Conservation (phyloP, 176 grass and related monocot genomes). For the Cymbopogon citratus region DNA sequence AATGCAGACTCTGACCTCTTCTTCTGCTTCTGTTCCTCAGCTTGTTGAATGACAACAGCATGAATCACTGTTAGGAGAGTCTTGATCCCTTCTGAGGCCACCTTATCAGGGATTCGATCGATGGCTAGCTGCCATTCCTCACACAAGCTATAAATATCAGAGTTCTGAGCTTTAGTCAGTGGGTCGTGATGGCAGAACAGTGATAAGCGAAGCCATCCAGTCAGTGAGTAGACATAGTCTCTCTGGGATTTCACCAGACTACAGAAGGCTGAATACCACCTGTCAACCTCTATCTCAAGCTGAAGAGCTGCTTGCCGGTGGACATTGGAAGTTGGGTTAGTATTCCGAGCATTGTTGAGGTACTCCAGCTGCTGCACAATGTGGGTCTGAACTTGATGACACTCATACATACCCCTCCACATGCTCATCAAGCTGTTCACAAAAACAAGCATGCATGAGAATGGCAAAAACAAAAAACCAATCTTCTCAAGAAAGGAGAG, state of each 20-base stretch:
- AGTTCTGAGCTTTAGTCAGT: slow-evolving; percentile 52
- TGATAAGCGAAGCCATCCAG: slow-evolving; percentile 91
- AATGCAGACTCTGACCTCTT: slow-evolving; percentile 71
- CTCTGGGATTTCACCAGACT: slow-evolving; percentile 81
- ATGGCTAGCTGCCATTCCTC: slow-evolving; percentile 97
- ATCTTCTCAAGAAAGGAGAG: slow-evolving; percentile 3
- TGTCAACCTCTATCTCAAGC: slow-evolving; percentile 86
- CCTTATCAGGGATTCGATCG: slow-evolving; percentile 87
- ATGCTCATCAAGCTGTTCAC: slow-evolving; percentile 83
- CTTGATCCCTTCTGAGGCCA: slow-evolving; percentile 93
- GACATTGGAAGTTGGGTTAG: slow-evolving; percentile 71
- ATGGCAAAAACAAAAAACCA: neutral
- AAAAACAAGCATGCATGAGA: slow-evolving; percentile 20
- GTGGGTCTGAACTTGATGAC: slow-evolving; percentile 96
- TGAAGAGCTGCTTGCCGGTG: slow-evolving; percentile 79
- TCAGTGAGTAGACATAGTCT: slow-evolving; percentile 81
- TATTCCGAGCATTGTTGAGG: slow-evolving; percentile 54
- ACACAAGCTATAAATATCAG: slow-evolving; percentile 76
- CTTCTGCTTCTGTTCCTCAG: slow-evolving; percentile 88
- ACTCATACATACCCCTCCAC: slow-evolving; percentile 99
- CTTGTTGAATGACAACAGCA: slow-evolving; percentile 70
- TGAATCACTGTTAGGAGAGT: slow-evolving; percentile 81
- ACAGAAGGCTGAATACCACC: slow-evolving; percentile 90
- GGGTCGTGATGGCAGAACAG: slow-evolving; percentile 74
- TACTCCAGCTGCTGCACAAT: slow-evolving; percentile 95